phyloP scores from a whole-genome alignment of 371 early-diverging fungal species.

The Mucor piriformis region DNA sequence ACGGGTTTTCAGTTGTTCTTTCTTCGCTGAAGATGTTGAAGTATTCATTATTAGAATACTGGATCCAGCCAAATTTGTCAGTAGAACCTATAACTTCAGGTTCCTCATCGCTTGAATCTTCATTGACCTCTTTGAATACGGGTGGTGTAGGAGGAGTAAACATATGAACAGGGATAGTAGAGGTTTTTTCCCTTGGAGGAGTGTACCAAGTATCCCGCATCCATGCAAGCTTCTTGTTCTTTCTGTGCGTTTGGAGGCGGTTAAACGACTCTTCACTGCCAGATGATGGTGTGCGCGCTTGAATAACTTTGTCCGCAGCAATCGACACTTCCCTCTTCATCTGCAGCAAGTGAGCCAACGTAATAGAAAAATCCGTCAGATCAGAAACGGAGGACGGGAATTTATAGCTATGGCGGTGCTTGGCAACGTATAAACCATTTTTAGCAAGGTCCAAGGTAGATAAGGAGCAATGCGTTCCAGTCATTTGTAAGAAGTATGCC shows the following conservation, averaged over 20 bases:
- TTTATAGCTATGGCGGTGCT: slow-evolving; percentile 21
- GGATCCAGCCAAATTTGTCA: too few relatives aligned
- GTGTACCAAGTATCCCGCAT: slow-evolving; percentile 23
- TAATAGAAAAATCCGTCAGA: slow-evolving; percentile 9
- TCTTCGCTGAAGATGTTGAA: too few relatives aligned
- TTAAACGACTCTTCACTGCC: slow-evolving; percentile 24
- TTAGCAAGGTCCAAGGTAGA: slow-evolving; percentile 23
- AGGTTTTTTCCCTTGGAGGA: slow-evolving; percentile 12
- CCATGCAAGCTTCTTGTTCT: slow-evolving; percentile 25
- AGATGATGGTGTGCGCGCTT: slow-evolving; percentile 21
- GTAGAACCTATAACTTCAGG: too few relatives aligned
- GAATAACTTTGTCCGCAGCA: slow-evolving; percentile 19
- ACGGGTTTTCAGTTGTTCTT: too few relatives aligned
- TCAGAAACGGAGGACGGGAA: slow-evolving; percentile 15
- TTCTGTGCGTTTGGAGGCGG: slow-evolving; percentile 7
- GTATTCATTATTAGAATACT: too few relatives aligned
- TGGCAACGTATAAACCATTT: slow-evolving; percentile 24
- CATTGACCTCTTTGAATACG: too few relatives aligned
- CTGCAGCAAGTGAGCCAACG: slow-evolving; percentile 17
- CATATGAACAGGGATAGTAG: too few relatives aligned
- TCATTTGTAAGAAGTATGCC: slow-evolving; percentile 21
- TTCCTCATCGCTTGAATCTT: too few relatives aligned
- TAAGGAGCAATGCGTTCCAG: slow-evolving; percentile 22
- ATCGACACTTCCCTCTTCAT: slow-evolving; percentile 22
- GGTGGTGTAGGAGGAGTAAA: too few relatives aligned